Evolutionary conservation across 371 early-diverging fungal genomes (phyloP), one percentile per base, ranked within the genome.

Genomic region (Mucor ambiguus): DNA sequence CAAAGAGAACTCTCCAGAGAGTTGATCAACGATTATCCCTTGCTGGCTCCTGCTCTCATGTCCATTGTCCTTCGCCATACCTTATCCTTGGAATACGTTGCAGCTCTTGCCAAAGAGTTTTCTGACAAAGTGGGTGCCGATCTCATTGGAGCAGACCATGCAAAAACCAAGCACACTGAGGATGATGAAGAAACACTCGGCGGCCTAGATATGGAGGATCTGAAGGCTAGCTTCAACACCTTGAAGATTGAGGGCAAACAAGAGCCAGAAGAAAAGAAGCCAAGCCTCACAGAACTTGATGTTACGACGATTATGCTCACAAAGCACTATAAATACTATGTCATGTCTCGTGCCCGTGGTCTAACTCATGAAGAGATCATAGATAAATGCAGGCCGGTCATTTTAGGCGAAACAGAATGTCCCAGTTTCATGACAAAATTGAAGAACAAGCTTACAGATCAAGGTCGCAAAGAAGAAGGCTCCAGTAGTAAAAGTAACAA

Each of bases 41-140:
- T 75, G 4, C 46, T 75, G 30, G 75, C 65, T n/a, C 67, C 75
- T 62, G 75, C 75, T 29, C 70, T 75, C 14, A 75, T 75, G 72
- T 75, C 75, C 20, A 70, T 75, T 56, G 60, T 75, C 4, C 29
- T 75, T 33, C 67, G 66, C 18, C 73, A 75, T 28, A 72, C 75
- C 0, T 33, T 75, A 14, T 60, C 73, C 0, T 33, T 73, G 18
- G 70, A 73, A 33, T 69, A 73, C 58, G 70, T 69, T 14, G 18
- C 55, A 6, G 63, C 63, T 9, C 48, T 67, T 33, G 73, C 69
- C 4, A 60, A 64, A 24, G 66, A 69, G 38, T 66, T 69, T 20
- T 33, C 67, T n/a, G 29, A 60, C 24, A 18, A 43, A 24, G 22
- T 48, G 1, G 58, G 58, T 28, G 58, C 35, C 20, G 29, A 49